Conservation (phyloP, 495 filamentous ascomycete species). For the Chaetomium fimeti region DNA sequence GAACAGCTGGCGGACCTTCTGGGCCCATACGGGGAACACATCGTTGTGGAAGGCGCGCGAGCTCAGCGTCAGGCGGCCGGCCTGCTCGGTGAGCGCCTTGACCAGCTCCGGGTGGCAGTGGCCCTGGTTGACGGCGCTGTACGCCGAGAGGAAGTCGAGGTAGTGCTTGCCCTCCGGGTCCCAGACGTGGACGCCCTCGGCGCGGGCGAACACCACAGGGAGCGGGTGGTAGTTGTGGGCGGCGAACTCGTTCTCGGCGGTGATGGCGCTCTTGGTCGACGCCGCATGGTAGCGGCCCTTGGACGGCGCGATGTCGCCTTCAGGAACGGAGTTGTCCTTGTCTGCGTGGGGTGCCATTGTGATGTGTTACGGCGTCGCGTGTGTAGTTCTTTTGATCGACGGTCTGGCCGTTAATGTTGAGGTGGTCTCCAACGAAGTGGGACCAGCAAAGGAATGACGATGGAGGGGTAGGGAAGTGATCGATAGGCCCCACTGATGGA, state of each 20-base stretch:
- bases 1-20: constrained; percentile 81
- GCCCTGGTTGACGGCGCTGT: constrained; percentile 97
- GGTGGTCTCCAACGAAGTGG: not conserved
- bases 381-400: not conserved
- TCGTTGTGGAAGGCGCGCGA: constrained; percentile 98
- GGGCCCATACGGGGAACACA: constrained; percentile 94
- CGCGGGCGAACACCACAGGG: constrained; percentile 84
- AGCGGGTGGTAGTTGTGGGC: constrained; percentile 99
- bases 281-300: constrained; percentile 68
- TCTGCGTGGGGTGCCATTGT: constrained; percentile 61
- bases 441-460: not conserved
- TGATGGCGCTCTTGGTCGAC: constrained; percentile 76
- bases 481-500: not conserved
- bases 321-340: constrained; percentile 26
- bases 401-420: no score
- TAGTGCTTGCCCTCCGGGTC: constrained; percentile 97
- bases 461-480: not conserved
- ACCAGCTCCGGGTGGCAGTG: constrained; percentile 97
- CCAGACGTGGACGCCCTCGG: constrained; percentile 85
- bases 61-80: constrained; percentile 84
- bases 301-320: constrained; percentile 35
- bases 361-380: constrained; percentile 30
- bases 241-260: constrained; percentile 76
- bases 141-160: constrained; percentile 96
- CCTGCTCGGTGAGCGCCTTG: constrained; percentile 85